Evolutionary conservation across 2,329 filamentous ascomycete species (phyloP).

Genomic region (Colletotrichum sp.): DNA sequence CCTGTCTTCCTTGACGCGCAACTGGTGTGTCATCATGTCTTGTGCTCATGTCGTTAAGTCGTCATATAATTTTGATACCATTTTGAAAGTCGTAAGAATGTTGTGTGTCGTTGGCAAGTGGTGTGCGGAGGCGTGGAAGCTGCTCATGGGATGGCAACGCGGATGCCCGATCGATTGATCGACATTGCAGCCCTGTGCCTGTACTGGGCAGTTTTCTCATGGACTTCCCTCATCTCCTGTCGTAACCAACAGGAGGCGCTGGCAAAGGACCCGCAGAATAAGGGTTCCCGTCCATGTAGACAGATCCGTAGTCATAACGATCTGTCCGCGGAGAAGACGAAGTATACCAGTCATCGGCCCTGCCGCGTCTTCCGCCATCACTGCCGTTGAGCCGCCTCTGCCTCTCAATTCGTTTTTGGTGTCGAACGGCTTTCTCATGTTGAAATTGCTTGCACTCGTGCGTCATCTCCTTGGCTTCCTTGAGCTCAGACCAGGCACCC

Average conservation of each 20-base stretch:
- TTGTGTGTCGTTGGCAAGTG: background rate
- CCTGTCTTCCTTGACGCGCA: background rate
- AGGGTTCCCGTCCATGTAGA: constrained; percentile 52
- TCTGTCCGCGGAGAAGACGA: constrained; percentile 42
- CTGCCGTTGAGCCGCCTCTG: constrained; percentile 32
- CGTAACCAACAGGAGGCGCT: constrained; percentile 42
- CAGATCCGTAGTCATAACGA: constrained; percentile 45
- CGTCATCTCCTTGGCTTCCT: constrained; percentile 56
- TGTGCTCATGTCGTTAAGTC: background rate
- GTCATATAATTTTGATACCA: background rate
- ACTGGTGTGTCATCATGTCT: background rate
- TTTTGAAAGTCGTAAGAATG: background rate
- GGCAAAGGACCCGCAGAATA: constrained; percentile 46
- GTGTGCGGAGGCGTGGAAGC: background rate
- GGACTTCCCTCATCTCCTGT: constrained; percentile 35
- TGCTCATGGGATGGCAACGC: background rate
- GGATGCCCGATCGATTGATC: background rate
- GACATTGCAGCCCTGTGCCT: background rate
- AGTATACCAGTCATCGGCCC: constrained; percentile 50
- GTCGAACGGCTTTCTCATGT: constrained; percentile 52
- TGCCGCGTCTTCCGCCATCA: constrained; percentile 37
- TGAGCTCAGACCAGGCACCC: constrained; percentile 59
- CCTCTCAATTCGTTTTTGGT: constrained; percentile 50
- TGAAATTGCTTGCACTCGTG: constrained; percentile 56
- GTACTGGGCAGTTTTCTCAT: background rate